Evolutionary conservation across 2,329 filamentous ascomycete genomes (phyloP).

Genomic region (Parastagonospora avenae): DNA sequence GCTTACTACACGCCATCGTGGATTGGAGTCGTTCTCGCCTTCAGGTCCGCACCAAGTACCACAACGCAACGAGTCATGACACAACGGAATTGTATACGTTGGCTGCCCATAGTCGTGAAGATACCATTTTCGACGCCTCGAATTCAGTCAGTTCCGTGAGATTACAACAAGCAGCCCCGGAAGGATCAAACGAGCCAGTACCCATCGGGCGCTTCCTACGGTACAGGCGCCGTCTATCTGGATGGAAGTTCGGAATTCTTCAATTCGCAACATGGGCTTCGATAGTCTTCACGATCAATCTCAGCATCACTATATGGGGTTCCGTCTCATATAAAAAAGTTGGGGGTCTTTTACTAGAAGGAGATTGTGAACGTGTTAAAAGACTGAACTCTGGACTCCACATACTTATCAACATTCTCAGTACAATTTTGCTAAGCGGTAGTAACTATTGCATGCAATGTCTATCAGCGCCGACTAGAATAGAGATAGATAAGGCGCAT

Average conservation of each 20-base stretch:
- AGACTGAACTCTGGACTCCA: constrained; percentile 41
- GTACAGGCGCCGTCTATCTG: neutral
- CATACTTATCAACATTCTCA: constrained; percentile 55
- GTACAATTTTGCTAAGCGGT: constrained; percentile 53
- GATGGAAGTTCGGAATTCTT: neutral
- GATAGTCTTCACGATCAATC: constrained; percentile 18
- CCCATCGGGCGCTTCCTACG: no score
- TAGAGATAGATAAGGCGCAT: constrained; percentile 58
- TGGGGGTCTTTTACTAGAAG: constrained; percentile 14
- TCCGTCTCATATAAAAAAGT: neutral
- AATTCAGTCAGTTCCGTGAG: no score
- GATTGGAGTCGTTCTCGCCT: no score
- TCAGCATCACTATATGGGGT: constrained; percentile 18
- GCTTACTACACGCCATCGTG: no score
- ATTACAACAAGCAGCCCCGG: no score
- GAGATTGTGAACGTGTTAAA: constrained; percentile 22
- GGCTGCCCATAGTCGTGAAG: no score
- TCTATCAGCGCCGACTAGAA: constrained; percentile 56
- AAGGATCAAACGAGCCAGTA: no score
- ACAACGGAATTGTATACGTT: no score
- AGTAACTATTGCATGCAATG: constrained; percentile 61
- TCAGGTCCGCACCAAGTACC: no score
- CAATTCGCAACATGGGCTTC: constrained; percentile 12
- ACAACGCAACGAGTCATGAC: no score
- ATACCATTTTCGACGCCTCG: no score